A percentile compares a stretch with the other conserved stretches of the same genome.
These are phyloP conservation scores for Paecilomyces sp. DNA, from an alignment of 2,329 filamentous ascomycete genomes.

Conservation along the genomic window DNA sequence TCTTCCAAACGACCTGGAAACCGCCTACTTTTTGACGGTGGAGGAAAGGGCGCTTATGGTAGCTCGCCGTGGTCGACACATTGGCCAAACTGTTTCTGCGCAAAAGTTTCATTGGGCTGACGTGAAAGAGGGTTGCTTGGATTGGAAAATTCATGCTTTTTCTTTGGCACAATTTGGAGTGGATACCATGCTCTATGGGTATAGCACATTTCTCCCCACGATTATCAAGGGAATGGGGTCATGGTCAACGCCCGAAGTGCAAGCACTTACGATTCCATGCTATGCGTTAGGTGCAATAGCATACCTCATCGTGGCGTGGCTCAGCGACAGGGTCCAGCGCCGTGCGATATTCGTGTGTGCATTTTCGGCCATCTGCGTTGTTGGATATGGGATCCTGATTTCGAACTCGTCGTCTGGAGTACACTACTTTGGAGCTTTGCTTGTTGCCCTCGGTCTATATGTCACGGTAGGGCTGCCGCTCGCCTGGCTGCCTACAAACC, in stretches of 20 bases:
- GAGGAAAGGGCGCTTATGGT: slow-evolving; percentile 55
- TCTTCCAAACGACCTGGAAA: slow-evolving; percentile 61
- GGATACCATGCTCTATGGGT: slow-evolving; percentile 73
- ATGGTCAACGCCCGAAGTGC: slow-evolving; percentile 59
- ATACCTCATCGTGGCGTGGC: slow-evolving; percentile 58
- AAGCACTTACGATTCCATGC: slow-evolving; percentile 71
- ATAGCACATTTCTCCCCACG: slow-evolving; percentile 69
- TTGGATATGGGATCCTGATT: slow-evolving; percentile 64
- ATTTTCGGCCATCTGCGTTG: slow-evolving; percentile 56
- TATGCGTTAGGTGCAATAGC: slow-evolving; percentile 65
- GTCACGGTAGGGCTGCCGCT: slow-evolving; percentile 49
- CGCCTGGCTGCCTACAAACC: slow-evolving; percentile 57
- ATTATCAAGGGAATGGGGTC: slow-evolving; percentile 64
- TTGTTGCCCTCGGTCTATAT: slow-evolving; percentile 69
- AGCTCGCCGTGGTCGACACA: slow-evolving; percentile 43
- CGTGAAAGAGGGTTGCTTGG: slow-evolving; percentile 58
- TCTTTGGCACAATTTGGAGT: slow-evolving; percentile 63
- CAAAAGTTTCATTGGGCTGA: slow-evolving; percentile 55
- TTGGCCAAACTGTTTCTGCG: slow-evolving; percentile 42
- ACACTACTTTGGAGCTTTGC: slow-evolving; percentile 68
- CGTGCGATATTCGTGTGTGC: slow-evolving; percentile 59
- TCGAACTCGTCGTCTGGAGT: slow-evolving; percentile 53
- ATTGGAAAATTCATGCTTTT: slow-evolving; percentile 72
- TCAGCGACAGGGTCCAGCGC: slow-evolving; percentile 61
- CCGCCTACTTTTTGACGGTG: slow-evolving; percentile 52